Evolutionary conservation across 2,329 filamentous ascomycete genomes (phyloP).

Genomic region (Didymella sp.): DNA sequence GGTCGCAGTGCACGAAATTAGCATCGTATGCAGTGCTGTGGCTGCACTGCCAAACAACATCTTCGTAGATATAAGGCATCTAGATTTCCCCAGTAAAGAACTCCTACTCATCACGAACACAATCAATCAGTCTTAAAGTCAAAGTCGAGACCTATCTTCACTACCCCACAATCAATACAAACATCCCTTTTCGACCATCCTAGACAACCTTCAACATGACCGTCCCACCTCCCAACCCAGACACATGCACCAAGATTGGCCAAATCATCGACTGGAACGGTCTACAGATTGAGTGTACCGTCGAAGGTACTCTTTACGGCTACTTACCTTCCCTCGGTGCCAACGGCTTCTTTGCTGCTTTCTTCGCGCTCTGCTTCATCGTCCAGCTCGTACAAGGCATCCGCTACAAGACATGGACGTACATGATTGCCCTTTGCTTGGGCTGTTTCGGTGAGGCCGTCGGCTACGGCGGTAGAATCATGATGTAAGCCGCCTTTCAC

Average conservation of each 20-base stretch:
- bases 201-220: constrained; percentile 24
- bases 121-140: neutral
- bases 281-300: constrained; percentile 46
- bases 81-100: neutral
- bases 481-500: constrained; percentile 50
- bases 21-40: neutral
- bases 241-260: constrained; percentile 25
- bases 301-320: constrained; percentile 59
- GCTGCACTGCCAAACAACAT: constrained; percentile 10
- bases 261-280: constrained; percentile 13
- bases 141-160: neutral
- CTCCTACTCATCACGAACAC: neutral
- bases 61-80: constrained; percentile 27
- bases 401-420: constrained; percentile 63
- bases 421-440: constrained; percentile 57
- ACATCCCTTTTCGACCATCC: neutral
- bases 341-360: constrained; percentile 60
- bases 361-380: constrained; percentile 59
- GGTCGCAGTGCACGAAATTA: neutral
- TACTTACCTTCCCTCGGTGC: constrained; percentile 61
- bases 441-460: constrained; percentile 61
- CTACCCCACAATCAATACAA: neutral
- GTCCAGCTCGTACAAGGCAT: constrained; percentile 59
- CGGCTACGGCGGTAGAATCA: constrained; percentile 63
- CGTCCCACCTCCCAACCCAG: constrained; percentile 29